Base-by-base conservation (phyloP, 495 filamentous ascomycete genomes). In the Lindgomyces ingoldianus region DNA sequence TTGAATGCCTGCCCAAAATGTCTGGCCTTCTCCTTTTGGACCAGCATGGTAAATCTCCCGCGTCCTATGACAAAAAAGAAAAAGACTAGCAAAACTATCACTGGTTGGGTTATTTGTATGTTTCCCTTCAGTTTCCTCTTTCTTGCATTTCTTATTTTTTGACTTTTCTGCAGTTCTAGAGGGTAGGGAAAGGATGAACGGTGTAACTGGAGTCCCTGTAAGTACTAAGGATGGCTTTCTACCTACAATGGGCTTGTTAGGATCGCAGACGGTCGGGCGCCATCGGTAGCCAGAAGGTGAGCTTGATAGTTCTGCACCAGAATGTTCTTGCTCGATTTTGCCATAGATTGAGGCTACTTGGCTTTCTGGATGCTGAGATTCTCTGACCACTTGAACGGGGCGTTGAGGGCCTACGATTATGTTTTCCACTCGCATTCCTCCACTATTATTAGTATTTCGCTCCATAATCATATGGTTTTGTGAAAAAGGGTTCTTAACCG, bases 31-130 rank as follows among this genome's bases (percentile, higher is more conserved):
- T 12, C 46, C 45, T 10, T 39, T 4, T 10, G 57, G 57, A 42
- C 57, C 57, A 19, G 26, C n/a, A n/a, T 50, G 10, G 30, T 60
- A 52, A 45, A 60, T 60, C n/a, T 41, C 45, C 10, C 22, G 19
- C 1, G 47, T 21, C 26, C 26, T 9, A 18, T 42, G 45, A n/a
- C 12, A 30, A 11, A 59, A 26, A 24, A 21, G 4, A 33, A 18
- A 18, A 14, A 54, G 2, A 8, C 18, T 4, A 47, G 6, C 6
- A 39, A 14, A 21, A 21, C 47, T 50, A 12, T 24, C 12, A 26
- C n/a, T n/a, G n/a, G n/a, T n/a, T n/a, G 8, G 22, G 14, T 39
- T 39, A 6, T 39, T 39, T 39, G 33, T 39, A 6, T 14, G 6
- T 6, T 6, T 39, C 33, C 14, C 6, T 14, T 39, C 6, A 39